Evolutionary conservation across 257 asterid species (phyloP).

Genomic region (Jasminum sambac): DNA sequence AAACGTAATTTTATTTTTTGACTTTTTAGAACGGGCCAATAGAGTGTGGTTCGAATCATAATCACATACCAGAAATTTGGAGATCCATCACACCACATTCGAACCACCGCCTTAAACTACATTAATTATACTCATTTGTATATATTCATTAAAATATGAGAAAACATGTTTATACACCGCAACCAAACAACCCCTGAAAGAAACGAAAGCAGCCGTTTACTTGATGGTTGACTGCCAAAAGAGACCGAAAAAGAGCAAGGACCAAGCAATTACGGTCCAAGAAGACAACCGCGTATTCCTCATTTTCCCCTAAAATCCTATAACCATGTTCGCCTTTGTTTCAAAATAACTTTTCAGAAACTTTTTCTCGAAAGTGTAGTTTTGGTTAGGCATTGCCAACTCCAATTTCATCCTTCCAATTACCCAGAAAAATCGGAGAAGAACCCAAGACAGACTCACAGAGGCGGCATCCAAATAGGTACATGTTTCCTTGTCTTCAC

Average conservation of each 20-base stretch:
- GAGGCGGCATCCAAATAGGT: constrained; percentile 3
- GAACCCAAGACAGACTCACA: neutral
- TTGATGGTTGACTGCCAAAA: constrained; percentile 26
- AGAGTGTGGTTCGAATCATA: too few species aligned
- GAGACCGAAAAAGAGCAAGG: neutral
- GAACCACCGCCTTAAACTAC: too few species aligned
- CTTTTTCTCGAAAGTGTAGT: neutral
- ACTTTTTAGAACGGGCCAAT: too few species aligned
- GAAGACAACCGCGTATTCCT: neutral
- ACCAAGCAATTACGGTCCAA: neutral
- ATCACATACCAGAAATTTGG: too few species aligned
- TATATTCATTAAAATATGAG: too few species aligned
- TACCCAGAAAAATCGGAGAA: neutral
- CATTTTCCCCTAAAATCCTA: neutral
- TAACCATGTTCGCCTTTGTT: neutral
- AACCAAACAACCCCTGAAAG: neutral
- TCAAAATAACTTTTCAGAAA: too few species aligned
- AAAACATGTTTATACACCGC: neutral
- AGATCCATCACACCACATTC: too few species aligned
- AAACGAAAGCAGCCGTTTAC: constrained; percentile 14
- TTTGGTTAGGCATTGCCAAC: neutral
- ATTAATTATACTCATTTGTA: too few species aligned
- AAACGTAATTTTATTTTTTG: too few species aligned
- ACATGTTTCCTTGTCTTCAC: neutral
- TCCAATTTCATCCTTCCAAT: neutral